A percentile compares a stretch with the other conserved stretches of the same genome.
Evolutionary conservation across 176 grass and related monocot genomes (phyloP).

Genomic region (Otatea glauca): DNA sequence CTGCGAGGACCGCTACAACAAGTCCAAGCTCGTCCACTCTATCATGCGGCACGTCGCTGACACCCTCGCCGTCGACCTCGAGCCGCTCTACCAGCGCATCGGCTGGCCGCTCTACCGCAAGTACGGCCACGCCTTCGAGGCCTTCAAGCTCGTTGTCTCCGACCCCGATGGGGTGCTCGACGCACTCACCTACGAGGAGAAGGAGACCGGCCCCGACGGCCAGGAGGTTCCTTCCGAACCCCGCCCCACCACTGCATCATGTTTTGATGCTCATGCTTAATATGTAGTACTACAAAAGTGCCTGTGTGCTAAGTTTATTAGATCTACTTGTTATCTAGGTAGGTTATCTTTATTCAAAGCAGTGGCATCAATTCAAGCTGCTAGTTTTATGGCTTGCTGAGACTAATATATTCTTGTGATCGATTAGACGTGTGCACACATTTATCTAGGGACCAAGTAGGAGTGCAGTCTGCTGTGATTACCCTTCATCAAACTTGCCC

Average conservation of each 20-base stretch:
- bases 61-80: constrained; percentile 69
- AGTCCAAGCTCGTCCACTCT: constrained; percentile 83
- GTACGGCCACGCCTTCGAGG: constrained; percentile 90
- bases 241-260: no score
- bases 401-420: neutral
- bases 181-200: constrained; percentile 58
- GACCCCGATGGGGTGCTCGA: constrained; percentile 65
- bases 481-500: neutral
- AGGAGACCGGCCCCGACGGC: constrained; percentile 58
- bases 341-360: neutral
- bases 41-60: constrained; percentile 98
- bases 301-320: neutral
- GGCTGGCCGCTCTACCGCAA: constrained; percentile 90
- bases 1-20: constrained; percentile 80
- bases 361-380: neutral
- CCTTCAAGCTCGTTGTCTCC: constrained; percentile 72
- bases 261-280: no score
- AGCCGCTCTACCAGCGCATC: constrained; percentile 74
- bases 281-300: neutral
- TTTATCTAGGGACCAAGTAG: neutral
- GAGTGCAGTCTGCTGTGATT: neutral
- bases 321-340: neutral
- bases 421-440: neutral
- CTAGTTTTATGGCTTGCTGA: neutral
- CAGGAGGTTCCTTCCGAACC: constrained; percentile 44